Conservation (phyloP, 257 asterid genomes). For the Parsonsia alboflavescens region DNA sequence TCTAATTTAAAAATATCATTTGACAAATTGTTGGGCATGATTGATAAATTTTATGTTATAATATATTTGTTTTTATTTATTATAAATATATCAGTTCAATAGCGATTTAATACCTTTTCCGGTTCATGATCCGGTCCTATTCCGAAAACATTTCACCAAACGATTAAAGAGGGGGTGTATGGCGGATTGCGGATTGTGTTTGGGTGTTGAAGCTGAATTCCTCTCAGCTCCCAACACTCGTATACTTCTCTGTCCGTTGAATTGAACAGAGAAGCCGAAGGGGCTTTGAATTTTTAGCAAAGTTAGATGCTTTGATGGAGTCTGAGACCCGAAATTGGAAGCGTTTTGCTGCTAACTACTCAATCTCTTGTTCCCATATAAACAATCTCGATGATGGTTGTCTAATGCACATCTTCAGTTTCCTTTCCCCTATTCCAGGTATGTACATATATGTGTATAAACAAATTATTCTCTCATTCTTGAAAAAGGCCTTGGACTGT, state of each 20-base stretch:
- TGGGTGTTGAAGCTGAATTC: no score
- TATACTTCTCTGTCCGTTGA: background rate
- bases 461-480: background rate
- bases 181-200: no score
- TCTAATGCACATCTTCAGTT: constrained; percentile 87
- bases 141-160: no score
- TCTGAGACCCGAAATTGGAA: constrained; percentile 10
- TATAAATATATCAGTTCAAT: no score
- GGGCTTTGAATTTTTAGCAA: background rate
- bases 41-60: no score
- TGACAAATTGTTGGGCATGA: no score
- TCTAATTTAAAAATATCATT: no score
- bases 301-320: background rate
- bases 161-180: no score
- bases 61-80: no score
- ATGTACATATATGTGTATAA: background rate
- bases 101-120: no score
- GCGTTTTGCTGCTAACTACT: background rate
- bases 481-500: background rate
- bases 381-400: constrained; percentile 92
- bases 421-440: constrained; percentile 95
- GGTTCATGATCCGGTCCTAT: no score
- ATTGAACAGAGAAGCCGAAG: background rate
- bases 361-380: constrained; percentile 16
- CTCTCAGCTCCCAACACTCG: no score